Conservation (phyloP, 2,329 filamentous ascomycete genomes). For the Claviceps citrina region DNA sequence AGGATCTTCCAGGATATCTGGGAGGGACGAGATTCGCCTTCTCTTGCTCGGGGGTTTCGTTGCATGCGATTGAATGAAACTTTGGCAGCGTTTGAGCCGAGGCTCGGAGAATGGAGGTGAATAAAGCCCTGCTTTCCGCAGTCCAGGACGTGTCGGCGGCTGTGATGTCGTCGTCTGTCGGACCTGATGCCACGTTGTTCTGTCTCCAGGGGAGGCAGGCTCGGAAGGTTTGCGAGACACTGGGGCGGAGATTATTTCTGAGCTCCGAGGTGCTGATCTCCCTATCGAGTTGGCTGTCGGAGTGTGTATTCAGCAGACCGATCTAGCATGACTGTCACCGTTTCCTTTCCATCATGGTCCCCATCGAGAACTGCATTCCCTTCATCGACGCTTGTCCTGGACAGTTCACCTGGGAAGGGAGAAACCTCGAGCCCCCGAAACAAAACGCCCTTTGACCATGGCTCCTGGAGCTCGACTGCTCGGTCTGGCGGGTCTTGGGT, state of each 20-base stretch:
- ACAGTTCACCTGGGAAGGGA: not conserved
- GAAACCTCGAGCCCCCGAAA: not conserved
- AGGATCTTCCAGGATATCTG: constrained; percentile 49
- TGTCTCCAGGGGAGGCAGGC: not conserved
- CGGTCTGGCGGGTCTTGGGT: not conserved
- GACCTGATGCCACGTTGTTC: not conserved
- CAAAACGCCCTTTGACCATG: not conserved
- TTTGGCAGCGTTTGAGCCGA: constrained; percentile 6
- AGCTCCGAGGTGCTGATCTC: no score
- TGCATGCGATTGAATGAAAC: constrained; percentile 28
- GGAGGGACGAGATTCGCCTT: constrained; percentile 42
- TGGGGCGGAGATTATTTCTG: no score
- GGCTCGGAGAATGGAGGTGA: not conserved
- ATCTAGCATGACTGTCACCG: constrained; percentile 32
- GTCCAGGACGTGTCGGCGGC: not conserved
- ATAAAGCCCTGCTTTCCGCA: not conserved
- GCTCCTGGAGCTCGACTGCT: not conserved
- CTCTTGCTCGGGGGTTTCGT: constrained; percentile 39
- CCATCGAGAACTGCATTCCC: constrained; percentile 4
- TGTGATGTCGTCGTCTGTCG: not conserved
- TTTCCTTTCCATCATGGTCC: constrained; percentile 19
- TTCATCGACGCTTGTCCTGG: not conserved
- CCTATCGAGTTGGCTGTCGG: no score
- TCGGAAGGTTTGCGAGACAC: not conserved
- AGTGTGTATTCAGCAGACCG: constrained; percentile 8